A percentile compares a stretch with the other conserved stretches of the same genome.
Evolutionary conservation across 306 rosid genomes (phyloP).

Genomic region (Coriaria nepalensis): DNA sequence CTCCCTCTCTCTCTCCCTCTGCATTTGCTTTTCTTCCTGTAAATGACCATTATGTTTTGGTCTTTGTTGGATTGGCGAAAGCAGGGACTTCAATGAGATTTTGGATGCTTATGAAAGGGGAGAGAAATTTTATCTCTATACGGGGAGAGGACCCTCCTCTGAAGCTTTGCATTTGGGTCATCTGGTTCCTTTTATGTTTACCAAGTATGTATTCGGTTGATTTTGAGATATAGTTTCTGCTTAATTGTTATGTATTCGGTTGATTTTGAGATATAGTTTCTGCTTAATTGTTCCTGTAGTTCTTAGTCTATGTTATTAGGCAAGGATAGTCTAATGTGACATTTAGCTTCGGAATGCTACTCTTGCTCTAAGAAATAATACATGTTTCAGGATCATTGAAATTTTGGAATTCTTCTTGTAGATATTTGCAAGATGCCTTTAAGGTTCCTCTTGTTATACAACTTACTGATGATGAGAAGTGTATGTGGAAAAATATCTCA

Average conservation of each 20-base stretch:
- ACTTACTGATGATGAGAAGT: constrained; percentile 91
- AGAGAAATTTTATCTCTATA: constrained; percentile 74
- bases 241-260: constrained; percentile 13
- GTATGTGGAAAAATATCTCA: constrained; percentile 73
- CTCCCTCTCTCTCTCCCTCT: neutral
- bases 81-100: constrained; percentile 63
- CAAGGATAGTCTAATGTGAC: neutral
- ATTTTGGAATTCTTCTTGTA: constrained; percentile 18
- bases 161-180: constrained; percentile 94
- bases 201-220: constrained; percentile 69
- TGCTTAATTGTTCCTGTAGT: neutral
- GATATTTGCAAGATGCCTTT: constrained; percentile 92
- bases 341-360: too few species aligned
- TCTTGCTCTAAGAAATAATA: too few species aligned
- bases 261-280: too few species aligned
- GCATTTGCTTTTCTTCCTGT: neutral
- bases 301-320: neutral
- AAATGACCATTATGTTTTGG: neutral
- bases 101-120: constrained; percentile 65
- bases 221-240: constrained; percentile 5
- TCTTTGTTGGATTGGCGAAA: neutral
- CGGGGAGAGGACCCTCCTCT: constrained; percentile 90
- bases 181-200: constrained; percentile 85
- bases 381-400: neutral
- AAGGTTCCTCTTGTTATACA: constrained; percentile 93